Base-by-base conservation (phyloP, 768 basidiomycete genomes). In the Pleurotus ostreatus region DNA sequence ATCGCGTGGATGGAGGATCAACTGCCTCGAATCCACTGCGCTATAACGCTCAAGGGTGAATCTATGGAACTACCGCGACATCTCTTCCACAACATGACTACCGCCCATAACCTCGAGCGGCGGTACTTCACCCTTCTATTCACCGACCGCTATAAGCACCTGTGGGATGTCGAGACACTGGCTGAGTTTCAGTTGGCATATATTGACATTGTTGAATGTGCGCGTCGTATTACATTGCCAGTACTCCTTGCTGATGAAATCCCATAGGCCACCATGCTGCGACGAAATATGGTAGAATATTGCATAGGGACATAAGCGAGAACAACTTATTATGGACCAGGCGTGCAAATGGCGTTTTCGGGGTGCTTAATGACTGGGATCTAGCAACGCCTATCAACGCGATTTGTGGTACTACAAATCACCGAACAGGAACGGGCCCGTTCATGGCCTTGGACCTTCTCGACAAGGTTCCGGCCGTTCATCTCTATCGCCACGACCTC, bases 291-390 rank as follows among this genome's bases (percentile, higher is more conserved):
- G 63, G 61, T 2, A 46, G 55, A 4, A 59, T 71, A 15, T 54
- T 73, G 20, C 69, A 73, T 56, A 55, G 66, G 38, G 65, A 73
- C 55, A 52, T 73, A 49, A 68, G 71, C 59, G 62, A 65, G 20
- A 63, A 63, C 55, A 71, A 69, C 52, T 53, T 71, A 16, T 68
- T 70, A 69, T 63, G 25, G 34, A 46, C 5, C 9, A 23, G 23
- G 23, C 23, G 23, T 23, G 23, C 23, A 23, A 30, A 30, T 30
- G 26, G 26, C 13, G 13, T 15, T 38, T 51, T 58, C 18, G 69
- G 68, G 1, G 62, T 69, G 8, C 59, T 70, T 6, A 61, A 65
- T 49, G 70, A 70, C 55, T 69, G 64, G 61, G 68, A 69, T 48
- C 61, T 65, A 55, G 60, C 67, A 1, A 49, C 49, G 5, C 30